Evolutionary conservation across 768 basidiomycete species (phyloP), one percentile per base, ranked within the genome.

Genomic region (Suillus subluteus): DNA sequence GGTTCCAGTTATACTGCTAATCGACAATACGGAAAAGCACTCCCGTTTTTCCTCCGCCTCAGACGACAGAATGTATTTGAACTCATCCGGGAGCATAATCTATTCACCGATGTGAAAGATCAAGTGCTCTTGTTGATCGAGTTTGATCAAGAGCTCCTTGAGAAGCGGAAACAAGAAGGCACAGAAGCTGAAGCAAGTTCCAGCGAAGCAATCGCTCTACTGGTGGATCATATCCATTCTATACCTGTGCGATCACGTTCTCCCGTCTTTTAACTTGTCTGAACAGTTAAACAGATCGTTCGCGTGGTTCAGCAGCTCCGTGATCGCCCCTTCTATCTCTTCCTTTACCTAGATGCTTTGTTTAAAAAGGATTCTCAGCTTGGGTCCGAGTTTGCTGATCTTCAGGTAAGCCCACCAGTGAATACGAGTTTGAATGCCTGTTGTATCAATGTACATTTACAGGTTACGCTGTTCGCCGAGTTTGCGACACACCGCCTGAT

Each of bases 101-200:
- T 99, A 7, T 99, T 98, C 77, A 93, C 96, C 30, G 94, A 94
- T 64, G 94, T 99, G 2, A 91, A 94, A 73, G 96, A 99, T 73
- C 96, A 98, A 78, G 95, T 93, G 21, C 81, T 98, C 3, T 82
- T 95, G 13, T 87, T 99, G 2, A 91, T 99, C 15, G 95, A 99
- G 73, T 99, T 99, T 68, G 97, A 98, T 72, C 89, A 93, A 65
- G 94, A 97, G 75, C 81, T 96, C 38, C 87, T 88, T 78, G 86
- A 87, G 69, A 86, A 85, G 73, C 82, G 84, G 30, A 74, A 81
- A 69, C 75, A 76, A 65, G 81, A 80, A 7, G 84, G 81, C 0
- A 77, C 79, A 37, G 75, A 80, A 26, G 76, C 75, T 6, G 74
- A 78, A 26, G 78, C 81, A 38, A 79, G 78, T 8, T 80, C 88